phyloP scores from a whole-genome alignment of 192 early-diverging fungal genomes.

The Coemansia sp. region DNA sequence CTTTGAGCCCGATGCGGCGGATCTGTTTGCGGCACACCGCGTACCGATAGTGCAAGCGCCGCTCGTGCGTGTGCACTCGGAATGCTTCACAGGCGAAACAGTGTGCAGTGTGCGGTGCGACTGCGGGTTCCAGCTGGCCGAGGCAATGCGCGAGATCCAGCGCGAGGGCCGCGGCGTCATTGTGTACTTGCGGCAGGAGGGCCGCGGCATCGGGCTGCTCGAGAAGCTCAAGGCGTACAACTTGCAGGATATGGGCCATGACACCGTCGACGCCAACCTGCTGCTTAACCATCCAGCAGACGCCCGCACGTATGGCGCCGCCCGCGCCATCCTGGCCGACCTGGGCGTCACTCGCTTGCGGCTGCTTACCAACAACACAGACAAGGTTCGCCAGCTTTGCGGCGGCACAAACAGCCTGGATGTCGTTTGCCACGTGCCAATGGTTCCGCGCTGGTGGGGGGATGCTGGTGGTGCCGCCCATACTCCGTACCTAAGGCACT shows the following conservation, averaged over 20 bases:
- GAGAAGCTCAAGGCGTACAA: constrained; percentile 98
- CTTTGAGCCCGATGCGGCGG: constrained; percentile 39
- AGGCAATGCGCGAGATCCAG: constrained; percentile 88
- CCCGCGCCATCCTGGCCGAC: constrained; percentile 85
- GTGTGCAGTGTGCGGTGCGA: constrained; percentile 90
- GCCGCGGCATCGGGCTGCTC: constrained; percentile 89
- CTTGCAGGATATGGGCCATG: constrained; percentile 92
- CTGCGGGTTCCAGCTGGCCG: constrained; percentile 92
- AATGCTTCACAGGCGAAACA: constrained; percentile 97
- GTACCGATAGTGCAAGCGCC: constrained; percentile 58
- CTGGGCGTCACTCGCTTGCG: constrained; percentile 72
- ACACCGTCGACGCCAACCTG: constrained; percentile 91
- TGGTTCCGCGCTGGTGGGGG: constrained; percentile 89
- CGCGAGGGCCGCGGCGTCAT: constrained; percentile 86
- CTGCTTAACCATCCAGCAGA: constrained; percentile 89
- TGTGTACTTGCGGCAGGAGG: constrained; percentile 95
- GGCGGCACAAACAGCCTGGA: constrained; percentile 62
- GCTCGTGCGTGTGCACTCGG: constrained; percentile 91
- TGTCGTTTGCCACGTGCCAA: constrained; percentile 81
- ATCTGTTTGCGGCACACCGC: constrained; percentile 36
- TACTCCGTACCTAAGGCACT: constrained; percentile 30
- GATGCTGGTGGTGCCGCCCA: constrained; percentile 2
- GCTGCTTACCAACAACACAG: constrained; percentile 93
- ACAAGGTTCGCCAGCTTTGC: constrained; percentile 85
- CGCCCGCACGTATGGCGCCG: constrained; percentile 90